Conservation (phyloP, 2,329 filamentous ascomycete genomes). For the Monascus ruber region DNA sequence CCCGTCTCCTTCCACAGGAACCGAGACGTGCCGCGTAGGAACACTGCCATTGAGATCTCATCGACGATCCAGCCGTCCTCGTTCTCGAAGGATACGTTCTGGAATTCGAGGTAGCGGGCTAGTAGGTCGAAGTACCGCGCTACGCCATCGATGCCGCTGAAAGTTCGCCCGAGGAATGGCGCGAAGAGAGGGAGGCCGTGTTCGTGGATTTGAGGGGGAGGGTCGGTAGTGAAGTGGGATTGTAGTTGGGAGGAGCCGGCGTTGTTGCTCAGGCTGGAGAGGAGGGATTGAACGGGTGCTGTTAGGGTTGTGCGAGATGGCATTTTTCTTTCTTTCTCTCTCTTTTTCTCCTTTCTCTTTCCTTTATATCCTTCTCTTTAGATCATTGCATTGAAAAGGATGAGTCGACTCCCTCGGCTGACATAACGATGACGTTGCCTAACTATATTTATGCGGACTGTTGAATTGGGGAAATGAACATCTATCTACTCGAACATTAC, state of each 20-base stretch:
- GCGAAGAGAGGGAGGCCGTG: constrained; percentile 30
- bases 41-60: constrained; percentile 17
- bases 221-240: constrained; percentile 22
- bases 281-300: constrained; percentile 16
- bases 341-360: too few species aligned
- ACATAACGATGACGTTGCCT: too few species aligned
- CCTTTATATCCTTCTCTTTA: too few species aligned
- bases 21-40: constrained; percentile 20
- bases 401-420: too few species aligned
- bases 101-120: constrained; percentile 17
- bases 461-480: too few species aligned
- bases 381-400: too few species aligned
- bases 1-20: constrained; percentile 25
- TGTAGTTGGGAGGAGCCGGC: constrained; percentile 15
- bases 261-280: constrained; percentile 18
- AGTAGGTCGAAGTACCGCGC: constrained; percentile 27
- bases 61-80: constrained; percentile 29
- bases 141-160: constrained; percentile 24
- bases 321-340: too few species aligned
- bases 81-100: constrained; percentile 26
- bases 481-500: too few species aligned
- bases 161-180: constrained; percentile 33
- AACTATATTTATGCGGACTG: too few species aligned
- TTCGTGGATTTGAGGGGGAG: constrained; percentile 21
- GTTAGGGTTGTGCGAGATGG: constrained; percentile 10